phyloP scores from a whole-genome alignment of 1,139 yeast genomes.

The Candida dubliniensis region DNA sequence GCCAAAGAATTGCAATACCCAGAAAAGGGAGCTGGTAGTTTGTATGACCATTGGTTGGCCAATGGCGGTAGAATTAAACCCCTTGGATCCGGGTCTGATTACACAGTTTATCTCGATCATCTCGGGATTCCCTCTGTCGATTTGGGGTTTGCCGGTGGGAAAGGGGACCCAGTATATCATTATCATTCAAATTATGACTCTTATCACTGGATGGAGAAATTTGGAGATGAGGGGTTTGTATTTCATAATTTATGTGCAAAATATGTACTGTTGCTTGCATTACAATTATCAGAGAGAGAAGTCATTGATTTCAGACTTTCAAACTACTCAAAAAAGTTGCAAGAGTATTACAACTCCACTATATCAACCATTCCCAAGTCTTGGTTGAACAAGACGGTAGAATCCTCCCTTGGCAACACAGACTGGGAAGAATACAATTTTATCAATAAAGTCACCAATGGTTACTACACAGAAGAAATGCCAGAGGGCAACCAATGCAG shows the following conservation, averaged over 20 bases:
- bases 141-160: constrained; percentile 31
- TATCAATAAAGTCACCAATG: constrained; percentile 24
- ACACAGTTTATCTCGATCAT: constrained; percentile 48
- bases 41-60: constrained; percentile 59
- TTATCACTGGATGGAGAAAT: constrained; percentile 53
- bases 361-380: constrained; percentile 31
- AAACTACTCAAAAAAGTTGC: constrained; percentile 38
- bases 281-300: constrained; percentile 57
- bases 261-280: constrained; percentile 53
- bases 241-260: constrained; percentile 59
- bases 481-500: constrained; percentile 5
- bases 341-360: constrained; percentile 30
- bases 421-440: constrained; percentile 22
- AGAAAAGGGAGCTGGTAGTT: constrained; percentile 35
- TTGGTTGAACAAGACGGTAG: constrained; percentile 25
- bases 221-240: constrained; percentile 54
- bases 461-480: constrained; percentile 19
- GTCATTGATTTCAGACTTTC: constrained; percentile 40
- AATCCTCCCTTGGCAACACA: constrained; percentile 19
- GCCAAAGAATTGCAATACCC: constrained; percentile 50
- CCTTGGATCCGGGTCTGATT: constrained; percentile 50
- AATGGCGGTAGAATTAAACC: constrained; percentile 33
- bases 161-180: constrained; percentile 49
- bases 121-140: constrained; percentile 48
- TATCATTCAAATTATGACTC: constrained; percentile 63